Evolutionary conservation across 1,139 yeast genomes (phyloP).

Genomic region (Entelexis paramagnoliae): DNA sequence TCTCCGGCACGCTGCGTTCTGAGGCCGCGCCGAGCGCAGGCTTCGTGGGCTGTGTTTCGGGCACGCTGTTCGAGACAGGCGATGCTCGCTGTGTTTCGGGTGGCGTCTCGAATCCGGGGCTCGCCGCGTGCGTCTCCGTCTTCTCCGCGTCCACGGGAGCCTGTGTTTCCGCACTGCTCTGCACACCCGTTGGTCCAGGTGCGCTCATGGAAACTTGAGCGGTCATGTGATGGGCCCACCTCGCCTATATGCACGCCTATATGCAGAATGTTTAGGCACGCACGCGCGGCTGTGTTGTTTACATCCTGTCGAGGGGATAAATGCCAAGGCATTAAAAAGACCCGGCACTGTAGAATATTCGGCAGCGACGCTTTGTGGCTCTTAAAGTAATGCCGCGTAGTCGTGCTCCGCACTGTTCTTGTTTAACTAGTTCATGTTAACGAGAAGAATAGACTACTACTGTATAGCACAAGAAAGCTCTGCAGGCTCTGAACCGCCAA

Average conservation of each 20-base stretch:
- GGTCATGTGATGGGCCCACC: not conserved
- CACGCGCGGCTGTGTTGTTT: no score
- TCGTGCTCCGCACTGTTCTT: no score
- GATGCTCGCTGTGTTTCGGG: not conserved
- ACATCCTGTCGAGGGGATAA: no score
- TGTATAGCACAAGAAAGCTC: no score
- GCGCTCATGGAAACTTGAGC: conserved; percentile 2
- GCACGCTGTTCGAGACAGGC: not conserved
- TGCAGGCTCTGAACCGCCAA: no score
- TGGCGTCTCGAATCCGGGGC: conserved; percentile 3
- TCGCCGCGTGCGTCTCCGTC: not conserved
- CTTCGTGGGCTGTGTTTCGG: not conserved
- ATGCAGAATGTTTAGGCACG: no score
- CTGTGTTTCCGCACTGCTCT: not conserved
- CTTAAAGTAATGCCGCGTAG: no score
- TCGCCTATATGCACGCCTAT: not conserved
- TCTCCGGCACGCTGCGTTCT: conserved; percentile 13
- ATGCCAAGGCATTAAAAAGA: no score
- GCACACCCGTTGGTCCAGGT: not conserved
- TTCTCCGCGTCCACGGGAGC: not conserved
- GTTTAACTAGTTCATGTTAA: no score
- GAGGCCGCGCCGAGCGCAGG: not conserved
- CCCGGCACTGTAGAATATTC: no score
- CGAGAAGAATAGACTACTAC: no score
- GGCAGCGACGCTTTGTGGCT: no score